Evolutionary conservation across 2,329 filamentous ascomycete genomes (phyloP).

Genomic region (Botrytis tulipae): DNA sequence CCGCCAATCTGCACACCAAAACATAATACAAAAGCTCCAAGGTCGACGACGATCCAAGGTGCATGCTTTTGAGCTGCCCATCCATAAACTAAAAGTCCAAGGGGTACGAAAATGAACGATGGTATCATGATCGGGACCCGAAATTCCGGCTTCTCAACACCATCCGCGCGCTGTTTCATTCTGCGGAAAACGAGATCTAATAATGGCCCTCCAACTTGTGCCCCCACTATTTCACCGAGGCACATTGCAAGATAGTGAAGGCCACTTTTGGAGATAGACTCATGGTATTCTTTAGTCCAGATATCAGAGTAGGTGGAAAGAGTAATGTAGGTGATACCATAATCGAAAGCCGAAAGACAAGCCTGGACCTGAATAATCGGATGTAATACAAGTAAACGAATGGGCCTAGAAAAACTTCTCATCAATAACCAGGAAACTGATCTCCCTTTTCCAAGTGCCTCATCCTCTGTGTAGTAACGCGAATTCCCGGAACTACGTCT

Average conservation of each 20-base stretch:
- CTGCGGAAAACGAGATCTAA: slow-evolving; percentile 30
- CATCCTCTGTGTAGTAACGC: slow-evolving; percentile 33
- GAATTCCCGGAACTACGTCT: neutral
- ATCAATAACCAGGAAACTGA: neutral
- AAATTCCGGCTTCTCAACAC: slow-evolving; percentile 62
- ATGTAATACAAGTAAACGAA: neutral
- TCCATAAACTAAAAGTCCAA: slow-evolving; percentile 56
- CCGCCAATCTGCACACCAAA: slow-evolving; percentile 18
- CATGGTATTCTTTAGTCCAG: neutral
- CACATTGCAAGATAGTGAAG: slow-evolving; percentile 52
- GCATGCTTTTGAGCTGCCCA: slow-evolving; percentile 52
- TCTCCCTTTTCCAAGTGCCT: slow-evolving; percentile 30
- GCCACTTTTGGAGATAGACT: slow-evolving; percentile 51
- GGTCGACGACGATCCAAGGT: slow-evolving; percentile 45
- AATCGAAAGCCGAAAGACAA: neutral
- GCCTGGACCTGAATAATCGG: neutral
- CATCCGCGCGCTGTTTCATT: slow-evolving; percentile 38
- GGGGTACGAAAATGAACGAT: slow-evolving; percentile 51
- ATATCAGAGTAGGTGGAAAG: neutral
- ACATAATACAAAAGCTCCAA: neutral
- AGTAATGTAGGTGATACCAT: neutral
- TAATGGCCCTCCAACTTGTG: slow-evolving; percentile 33
- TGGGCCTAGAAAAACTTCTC: slow-evolving; percentile 26
- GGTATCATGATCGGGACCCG: slow-evolving; percentile 57
- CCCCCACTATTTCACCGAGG: slow-evolving; percentile 43